phyloP scores from a whole-genome alignment of 495 filamentous ascomycete species.

The Penicillium dipodomyicola region DNA sequence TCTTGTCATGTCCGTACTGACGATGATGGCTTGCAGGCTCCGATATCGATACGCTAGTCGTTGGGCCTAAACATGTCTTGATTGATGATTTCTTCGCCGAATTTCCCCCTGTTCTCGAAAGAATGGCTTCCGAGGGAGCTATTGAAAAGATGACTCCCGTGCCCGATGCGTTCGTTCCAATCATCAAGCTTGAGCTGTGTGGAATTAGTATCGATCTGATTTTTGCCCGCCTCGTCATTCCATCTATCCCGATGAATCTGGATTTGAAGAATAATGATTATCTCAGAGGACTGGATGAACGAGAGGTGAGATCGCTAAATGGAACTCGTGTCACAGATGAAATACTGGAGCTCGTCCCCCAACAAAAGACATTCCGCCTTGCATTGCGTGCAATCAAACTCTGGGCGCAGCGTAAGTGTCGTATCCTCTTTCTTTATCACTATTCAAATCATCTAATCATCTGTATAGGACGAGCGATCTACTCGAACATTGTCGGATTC shows the following conservation, averaged over 20 bases:
- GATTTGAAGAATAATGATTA: conserved; percentile 78
- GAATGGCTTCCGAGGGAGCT: conserved; percentile 69
- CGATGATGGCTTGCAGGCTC: conserved; percentile 56
- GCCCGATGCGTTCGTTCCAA: conserved; percentile 85
- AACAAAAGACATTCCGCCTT: conserved; percentile 80
- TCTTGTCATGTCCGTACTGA: conserved; percentile 1
- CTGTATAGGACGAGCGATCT: conserved; percentile 71
- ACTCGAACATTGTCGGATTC: conserved; percentile 92
- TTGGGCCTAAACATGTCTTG: conserved; percentile 81
- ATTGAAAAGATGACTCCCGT: conserved; percentile 85
- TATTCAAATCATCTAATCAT: conserved; percentile 5
- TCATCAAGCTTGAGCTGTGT: conserved; percentile 89
- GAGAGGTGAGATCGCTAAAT: conserved; percentile 83
- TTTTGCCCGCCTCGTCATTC: conserved; percentile 73
- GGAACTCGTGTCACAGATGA: conserved; percentile 91
- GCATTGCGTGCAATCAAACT: conserved; percentile 90
- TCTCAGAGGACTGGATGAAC: conserved; percentile 80
- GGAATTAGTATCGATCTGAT: conserved; percentile 94
- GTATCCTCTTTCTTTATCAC: background rate
- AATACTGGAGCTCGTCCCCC: conserved; percentile 83
- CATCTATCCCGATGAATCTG: conserved; percentile 68
- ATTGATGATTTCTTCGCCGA: conserved; percentile 87
- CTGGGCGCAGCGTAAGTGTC: conserved; percentile 77
- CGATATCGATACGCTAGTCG: conserved; percentile 94
- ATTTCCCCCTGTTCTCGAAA: conserved; percentile 72